Evolutionary conservation across 2,329 filamentous ascomycete species (phyloP), one percentile per base, ranked within the genome.

Genomic region (Epicoccum nigrum): DNA sequence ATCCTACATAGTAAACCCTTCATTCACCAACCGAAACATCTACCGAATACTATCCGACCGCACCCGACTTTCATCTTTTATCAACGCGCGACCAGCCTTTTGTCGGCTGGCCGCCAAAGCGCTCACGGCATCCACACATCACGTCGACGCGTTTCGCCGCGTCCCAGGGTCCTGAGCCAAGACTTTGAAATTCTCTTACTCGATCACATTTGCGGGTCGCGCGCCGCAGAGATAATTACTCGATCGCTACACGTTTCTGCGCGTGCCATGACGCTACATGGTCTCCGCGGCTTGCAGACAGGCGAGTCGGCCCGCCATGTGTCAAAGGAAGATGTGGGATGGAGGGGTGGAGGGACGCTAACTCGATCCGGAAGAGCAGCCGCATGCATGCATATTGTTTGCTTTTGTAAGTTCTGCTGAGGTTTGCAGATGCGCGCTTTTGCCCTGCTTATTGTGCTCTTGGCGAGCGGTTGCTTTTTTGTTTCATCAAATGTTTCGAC

Each of bases 151-250:
- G 42, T 42, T 27, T 51, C 48, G 48, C 48, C 48, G 48, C 31
- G 13, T 38, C 11, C 28, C 40, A 51, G 15, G 32, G 43, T 27
- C 27, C 21, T n/a, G 7, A 25, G 33, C 50, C 42, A 42, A 39
- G 41, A n/a, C 12, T 17, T 28, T 6, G 16, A 41, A 9, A 43
- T 52, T 52, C 43, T 52, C 32, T 52, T 52, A 52, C 49, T 52
- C 49, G 38, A 52, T 47, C 12, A 11, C 38, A 47, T 39, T 32
- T 38, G 13, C 21, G 27, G 1, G 4, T 11, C 6, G 3, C 17
- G 38, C 49, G 49, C 49, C 49, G 49, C 21, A 27, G 9, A 39
- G 40, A 43, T 39, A 51, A 19, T 55, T 55, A 55, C 53, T 55
- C 48, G 40, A 55, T 52, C 38, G 25, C 40, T 45, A 39, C 39